Conservation (phyloP, 139 green algal genomes). For the Deuterostichococcus epilithicus region DNA sequence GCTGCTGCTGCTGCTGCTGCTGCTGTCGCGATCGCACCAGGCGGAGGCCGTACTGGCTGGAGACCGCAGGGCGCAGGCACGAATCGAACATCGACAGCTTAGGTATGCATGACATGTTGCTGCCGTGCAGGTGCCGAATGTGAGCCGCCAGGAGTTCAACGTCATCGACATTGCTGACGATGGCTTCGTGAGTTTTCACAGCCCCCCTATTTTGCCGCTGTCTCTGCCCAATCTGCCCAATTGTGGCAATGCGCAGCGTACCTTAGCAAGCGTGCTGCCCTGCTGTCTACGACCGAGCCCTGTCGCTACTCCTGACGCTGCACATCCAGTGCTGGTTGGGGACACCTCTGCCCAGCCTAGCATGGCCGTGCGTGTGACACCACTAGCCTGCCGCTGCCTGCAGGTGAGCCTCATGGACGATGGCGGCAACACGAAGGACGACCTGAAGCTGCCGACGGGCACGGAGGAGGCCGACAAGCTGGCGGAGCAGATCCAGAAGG, state of each 20-base stretch:
- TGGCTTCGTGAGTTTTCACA: constrained; percentile 77
- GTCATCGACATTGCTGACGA: constrained; percentile 96
- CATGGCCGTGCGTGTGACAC: too few species aligned
- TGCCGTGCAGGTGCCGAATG: constrained; percentile 76
- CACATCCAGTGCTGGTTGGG: too few species aligned
- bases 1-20: too few species aligned
- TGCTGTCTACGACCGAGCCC: too few species aligned
- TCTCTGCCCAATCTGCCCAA: too few species aligned
- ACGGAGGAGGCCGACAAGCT: constrained; percentile 88
- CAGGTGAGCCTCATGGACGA: constrained; percentile 92
- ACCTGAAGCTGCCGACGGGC: constrained; percentile 90
- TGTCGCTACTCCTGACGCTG: too few species aligned
- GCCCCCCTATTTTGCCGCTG: not conserved
- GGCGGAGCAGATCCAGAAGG: constrained; percentile 71
- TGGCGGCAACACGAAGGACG: constrained; percentile 87
- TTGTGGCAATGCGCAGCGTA: too few species aligned
- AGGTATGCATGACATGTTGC: not conserved
- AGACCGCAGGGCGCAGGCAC: too few species aligned
- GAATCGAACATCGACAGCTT: not conserved
- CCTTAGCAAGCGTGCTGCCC: too few species aligned
- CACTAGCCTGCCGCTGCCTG: not conserved
- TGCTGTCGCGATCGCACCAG: too few species aligned
- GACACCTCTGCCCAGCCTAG: too few species aligned
- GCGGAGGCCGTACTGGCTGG: too few species aligned
- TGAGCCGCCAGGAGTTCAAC: constrained; percentile 89